Evolutionary conservation across 2,329 filamentous ascomycete genomes (phyloP).

Genomic region (Talaromyces amestolkiae): DNA sequence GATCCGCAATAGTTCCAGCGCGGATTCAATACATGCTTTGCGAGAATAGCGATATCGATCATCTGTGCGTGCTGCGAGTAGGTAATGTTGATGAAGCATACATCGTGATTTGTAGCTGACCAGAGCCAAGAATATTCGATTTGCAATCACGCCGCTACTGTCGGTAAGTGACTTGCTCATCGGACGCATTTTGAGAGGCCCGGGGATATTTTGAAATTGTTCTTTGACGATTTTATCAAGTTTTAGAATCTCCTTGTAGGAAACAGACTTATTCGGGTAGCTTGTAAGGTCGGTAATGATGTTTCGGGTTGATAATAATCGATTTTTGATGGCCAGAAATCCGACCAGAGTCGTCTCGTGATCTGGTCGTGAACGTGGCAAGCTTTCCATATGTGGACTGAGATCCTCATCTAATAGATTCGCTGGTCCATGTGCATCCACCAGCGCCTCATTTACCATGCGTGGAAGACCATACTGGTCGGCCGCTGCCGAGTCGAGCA

Average conservation of each 20-base stretch:
- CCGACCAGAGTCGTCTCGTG: constrained; percentile 18
- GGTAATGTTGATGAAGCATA: constrained; percentile 14
- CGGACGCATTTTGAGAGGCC: constrained; percentile 8
- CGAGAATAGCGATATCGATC: constrained; percentile 17
- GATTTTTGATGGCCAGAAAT: constrained; percentile 15
- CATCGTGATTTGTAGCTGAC: constrained; percentile 16
- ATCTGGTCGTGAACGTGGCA: constrained; percentile 28
- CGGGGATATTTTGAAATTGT: constrained; percentile 10
- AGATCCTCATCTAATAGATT: constrained; percentile 44
- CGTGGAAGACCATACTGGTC: constrained; percentile 38
- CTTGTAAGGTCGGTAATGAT: constrained; percentile 9
- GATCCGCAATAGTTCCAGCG: constrained; percentile 11
- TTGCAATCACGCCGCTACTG: constrained; percentile 12
- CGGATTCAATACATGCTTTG: constrained; percentile 15
- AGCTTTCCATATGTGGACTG: constrained; percentile 32
- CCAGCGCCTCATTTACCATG: constrained; percentile 37
- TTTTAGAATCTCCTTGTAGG: constrained; percentile 15
- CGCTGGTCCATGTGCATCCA: constrained; percentile 39
- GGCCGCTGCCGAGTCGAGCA: constrained; percentile 39
- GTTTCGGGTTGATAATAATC: constrained; percentile 13
- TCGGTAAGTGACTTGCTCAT: constrained; percentile 16
- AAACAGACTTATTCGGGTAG: constrained; percentile 9
- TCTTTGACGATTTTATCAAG: constrained; percentile 14
- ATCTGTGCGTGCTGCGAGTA: neutral
- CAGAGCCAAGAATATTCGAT: constrained; percentile 14